These are phyloP conservation scores for Candida krabiensis DNA, from an alignment of 805 yeast species.

Conservation along the genomic window DNA sequence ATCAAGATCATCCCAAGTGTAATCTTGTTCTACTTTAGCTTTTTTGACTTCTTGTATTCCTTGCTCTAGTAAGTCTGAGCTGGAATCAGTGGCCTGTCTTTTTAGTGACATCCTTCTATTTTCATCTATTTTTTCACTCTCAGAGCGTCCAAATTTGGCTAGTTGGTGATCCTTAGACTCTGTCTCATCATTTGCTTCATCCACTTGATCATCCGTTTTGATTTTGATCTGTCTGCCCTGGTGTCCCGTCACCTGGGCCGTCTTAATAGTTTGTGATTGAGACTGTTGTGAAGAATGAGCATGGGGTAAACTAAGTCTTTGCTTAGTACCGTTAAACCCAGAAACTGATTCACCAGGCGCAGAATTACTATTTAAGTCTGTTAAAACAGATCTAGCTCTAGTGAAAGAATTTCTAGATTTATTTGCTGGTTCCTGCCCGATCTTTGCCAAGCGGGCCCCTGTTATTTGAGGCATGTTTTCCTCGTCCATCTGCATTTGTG, in stretches of 20 bases:
- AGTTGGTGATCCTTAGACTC: constrained; percentile 2
- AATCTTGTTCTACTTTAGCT: constrained; percentile 36
- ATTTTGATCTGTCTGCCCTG: constrained; percentile 13
- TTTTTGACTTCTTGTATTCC: constrained; percentile 31
- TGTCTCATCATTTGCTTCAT: constrained; percentile 5
- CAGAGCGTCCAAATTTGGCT: constrained; percentile 23
- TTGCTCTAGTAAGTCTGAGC: constrained; percentile 37
- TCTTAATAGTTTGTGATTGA: constrained; percentile 5
- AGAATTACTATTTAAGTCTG: constrained; percentile 26
- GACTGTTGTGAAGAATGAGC: constrained; percentile 10
- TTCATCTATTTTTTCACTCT: constrained; percentile 30
- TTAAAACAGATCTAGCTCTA: constrained; percentile 28
- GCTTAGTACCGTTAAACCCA: constrained; percentile 9
- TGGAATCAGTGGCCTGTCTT: constrained; percentile 56
- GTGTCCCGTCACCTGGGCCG: constrained; percentile 11
- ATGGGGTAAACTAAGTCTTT: constrained; percentile 19
- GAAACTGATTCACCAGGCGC: constrained; percentile 7
- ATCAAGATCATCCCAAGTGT: constrained; percentile 73
- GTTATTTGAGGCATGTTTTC: constrained; percentile 28
- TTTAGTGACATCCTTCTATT: constrained; percentile 38
- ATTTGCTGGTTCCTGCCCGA: constrained; percentile 9
- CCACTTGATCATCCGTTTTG: constrained; percentile 12
- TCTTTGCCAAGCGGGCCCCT: constrained; percentile 12
- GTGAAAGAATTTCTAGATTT: constrained; percentile 19
- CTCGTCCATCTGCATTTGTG: constrained; percentile 31